Evolutionary conservation across 306 rosid species (phyloP), one percentile per base, ranked within the genome.

Genomic region (Pueraria montana): DNA sequence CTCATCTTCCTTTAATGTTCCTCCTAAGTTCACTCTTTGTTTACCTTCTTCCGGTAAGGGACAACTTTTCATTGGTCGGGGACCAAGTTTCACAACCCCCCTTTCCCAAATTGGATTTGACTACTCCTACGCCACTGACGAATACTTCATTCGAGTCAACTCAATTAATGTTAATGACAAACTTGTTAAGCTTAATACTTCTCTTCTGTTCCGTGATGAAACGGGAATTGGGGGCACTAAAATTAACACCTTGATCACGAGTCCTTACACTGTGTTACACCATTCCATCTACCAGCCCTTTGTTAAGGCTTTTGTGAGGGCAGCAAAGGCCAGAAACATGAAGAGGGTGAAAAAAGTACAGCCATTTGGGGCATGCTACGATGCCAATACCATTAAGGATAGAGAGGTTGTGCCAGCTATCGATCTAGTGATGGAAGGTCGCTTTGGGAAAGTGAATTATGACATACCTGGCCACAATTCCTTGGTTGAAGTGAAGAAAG

Each of bases 11-110:
- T 18, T 21, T 32, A 66, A 72, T 0, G 64, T 86, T 76, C 77
- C 83, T 46, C 56, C 13, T 5, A 86, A 84, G 64, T 84, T 86
- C 66, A 14, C 89, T 13, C 79, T 89, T 34, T 86, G 87, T 34
- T 36, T 84, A 8, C 81, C 89, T 1, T 78, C 88, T 46, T 86
- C 81, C 3, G 9, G 9, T 17, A 50, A 50, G 17, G n/a, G n/a
- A 13, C 5, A 13, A 1, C 52, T 46, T 46, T 73, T 77, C 58
- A 13, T 86, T 18, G 89, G 89, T 12, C 72, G 78, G 9, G 26
- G 42, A 3, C 32, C 32, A 27, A 27, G 2, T 27, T 27, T 27
- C 32, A 1, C 32, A 1, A 27, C 32, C 32, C 32, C 32, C 2
- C 32, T 46, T 27, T 27, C 3, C 32, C 32, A 27, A 27, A 27